Conservation (phyloP, 1,284 basidiomycete genomes). For the Ceratobasidium sp. region DNA sequence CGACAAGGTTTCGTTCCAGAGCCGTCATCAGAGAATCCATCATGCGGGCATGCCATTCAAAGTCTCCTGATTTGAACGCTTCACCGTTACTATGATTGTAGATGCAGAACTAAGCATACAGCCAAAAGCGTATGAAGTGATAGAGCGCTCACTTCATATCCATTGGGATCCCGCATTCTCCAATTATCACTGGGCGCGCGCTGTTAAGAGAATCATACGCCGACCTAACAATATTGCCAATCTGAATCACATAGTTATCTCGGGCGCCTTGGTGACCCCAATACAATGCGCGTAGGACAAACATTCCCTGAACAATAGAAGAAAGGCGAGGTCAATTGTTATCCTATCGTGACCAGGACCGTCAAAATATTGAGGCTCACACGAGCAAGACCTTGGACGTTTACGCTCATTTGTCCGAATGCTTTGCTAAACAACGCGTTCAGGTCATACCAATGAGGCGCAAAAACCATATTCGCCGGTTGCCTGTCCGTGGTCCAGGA, state of each 20-base stretch:
- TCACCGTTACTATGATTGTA: conserved; percentile 66
- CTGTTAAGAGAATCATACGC: conserved; percentile 77
- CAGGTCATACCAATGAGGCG: conserved; percentile 96
- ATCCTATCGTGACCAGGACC: too few relatives aligned
- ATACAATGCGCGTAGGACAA: conserved; percentile 80
- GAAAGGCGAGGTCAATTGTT: too few relatives aligned
- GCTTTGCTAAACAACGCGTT: conserved; percentile 84
- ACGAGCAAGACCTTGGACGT: conserved; percentile 88
- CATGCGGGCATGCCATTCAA: conserved; percentile 83
- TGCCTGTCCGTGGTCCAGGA: conserved; percentile 75
- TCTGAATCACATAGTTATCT: conserved; percentile 84
- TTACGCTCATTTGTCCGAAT: conserved; percentile 84
- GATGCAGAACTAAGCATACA: conserved; percentile 4
- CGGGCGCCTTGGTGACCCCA: conserved; percentile 85
- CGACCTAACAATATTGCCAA: conserved; percentile 78
- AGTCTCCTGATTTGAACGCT: conserved; percentile 79
- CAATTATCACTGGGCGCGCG: conserved; percentile 78
- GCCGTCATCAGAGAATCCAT: conserved; percentile 89
- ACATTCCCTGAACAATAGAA: conserved; percentile 74
- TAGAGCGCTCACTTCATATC: conserved; percentile 83
- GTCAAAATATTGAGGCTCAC: conserved; percentile 61
- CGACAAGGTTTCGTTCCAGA: conserved; percentile 75
- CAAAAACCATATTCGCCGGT: conserved; percentile 81
- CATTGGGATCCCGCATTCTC: conserved; percentile 93
- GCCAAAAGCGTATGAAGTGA: not conserved